phyloP scores from a whole-genome alignment of 176 grass and related monocot species.

The Melocanna baccifera region DNA sequence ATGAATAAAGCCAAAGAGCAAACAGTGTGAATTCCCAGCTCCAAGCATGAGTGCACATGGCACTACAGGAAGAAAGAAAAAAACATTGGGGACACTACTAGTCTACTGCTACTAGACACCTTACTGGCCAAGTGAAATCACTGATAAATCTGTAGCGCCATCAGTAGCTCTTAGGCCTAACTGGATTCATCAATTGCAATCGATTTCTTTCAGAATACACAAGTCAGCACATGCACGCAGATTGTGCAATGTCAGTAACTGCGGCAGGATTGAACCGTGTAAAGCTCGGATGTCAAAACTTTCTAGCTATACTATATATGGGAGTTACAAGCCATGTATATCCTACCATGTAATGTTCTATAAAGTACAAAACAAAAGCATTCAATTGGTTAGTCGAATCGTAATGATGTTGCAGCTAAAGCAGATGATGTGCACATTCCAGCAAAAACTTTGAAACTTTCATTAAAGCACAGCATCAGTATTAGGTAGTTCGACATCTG shows the following conservation, averaged over 20 bases:
- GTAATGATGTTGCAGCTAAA: neutral
- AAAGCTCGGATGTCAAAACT: neutral
- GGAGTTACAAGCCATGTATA: neutral
- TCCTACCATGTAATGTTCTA: neutral
- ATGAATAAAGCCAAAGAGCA: neutral
- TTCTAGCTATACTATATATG: neutral
- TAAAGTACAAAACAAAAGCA: neutral
- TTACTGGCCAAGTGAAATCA: neutral
- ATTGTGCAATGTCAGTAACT: neutral
- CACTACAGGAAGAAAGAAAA: neutral
- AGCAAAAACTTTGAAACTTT: neutral
- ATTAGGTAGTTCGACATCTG: slow-evolving; percentile 3
- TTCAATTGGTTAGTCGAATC: neutral
- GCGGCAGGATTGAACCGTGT: neutral
- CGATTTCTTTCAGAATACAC: neutral
- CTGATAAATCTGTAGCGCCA: neutral
- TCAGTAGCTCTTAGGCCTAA: neutral
- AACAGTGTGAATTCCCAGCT: neutral
- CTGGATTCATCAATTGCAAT: neutral
- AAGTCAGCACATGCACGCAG: neutral
- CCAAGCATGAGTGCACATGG: neutral
- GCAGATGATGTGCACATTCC: slow-evolving; percentile 2
- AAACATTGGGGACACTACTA: neutral
- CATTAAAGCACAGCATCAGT: neutral
- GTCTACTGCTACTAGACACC: neutral